Percentiles rank a stretch among this genome's conserved stretches.
These are phyloP conservation scores for Ceratobasidium sp. DNA, from an alignment of 1,284 basidiomycete genomes.

Conservation along the genomic window DNA sequence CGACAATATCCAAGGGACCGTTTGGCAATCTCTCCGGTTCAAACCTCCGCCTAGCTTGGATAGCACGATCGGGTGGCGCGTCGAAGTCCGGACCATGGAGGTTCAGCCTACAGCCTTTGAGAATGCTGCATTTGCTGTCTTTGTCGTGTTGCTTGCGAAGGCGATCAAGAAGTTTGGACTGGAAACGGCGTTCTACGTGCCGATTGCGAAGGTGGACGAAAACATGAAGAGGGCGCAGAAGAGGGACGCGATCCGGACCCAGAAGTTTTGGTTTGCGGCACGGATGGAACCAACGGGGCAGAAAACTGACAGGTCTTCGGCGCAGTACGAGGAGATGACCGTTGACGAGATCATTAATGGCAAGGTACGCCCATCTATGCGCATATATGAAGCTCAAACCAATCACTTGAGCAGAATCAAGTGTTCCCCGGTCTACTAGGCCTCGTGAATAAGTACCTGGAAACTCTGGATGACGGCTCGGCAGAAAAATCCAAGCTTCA, in stretches of 20 bases:
- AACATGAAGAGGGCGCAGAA: constrained; percentile 94
- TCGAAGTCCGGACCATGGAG: constrained; percentile 99
- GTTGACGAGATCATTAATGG: constrained; percentile 95
- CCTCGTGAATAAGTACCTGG: constrained; percentile 89
- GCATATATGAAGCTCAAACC: constrained; percentile 4
- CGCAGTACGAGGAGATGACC: constrained; percentile 91
- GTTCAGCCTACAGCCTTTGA: constrained; percentile 99
- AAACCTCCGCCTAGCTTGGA: constrained; percentile 88
- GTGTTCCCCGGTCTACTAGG: constrained; percentile 89
- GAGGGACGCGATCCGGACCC: constrained; percentile 79
- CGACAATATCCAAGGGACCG: constrained; percentile 82
- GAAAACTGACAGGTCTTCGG: constrained; percentile 80
- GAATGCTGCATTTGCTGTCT: constrained; percentile 96
- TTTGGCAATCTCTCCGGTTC: constrained; percentile 99
- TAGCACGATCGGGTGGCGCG: constrained; percentile 95
- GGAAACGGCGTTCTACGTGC: constrained; percentile 87
- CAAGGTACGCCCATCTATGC: constrained; percentile 64
- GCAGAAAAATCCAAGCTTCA: constrained; percentile 75
- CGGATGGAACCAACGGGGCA: too few relatives aligned
- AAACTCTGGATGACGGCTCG: constrained; percentile 85
- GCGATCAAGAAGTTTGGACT: constrained; percentile 92
- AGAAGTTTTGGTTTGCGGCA: constrained; percentile 93
- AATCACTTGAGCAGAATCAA: constrained; percentile 61
- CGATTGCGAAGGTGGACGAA: constrained; percentile 97
- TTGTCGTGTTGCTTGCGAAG: constrained; percentile 92